Conservation (phyloP, 2,329 filamentous ascomycete species). For the Mollisia scopiformis region DNA sequence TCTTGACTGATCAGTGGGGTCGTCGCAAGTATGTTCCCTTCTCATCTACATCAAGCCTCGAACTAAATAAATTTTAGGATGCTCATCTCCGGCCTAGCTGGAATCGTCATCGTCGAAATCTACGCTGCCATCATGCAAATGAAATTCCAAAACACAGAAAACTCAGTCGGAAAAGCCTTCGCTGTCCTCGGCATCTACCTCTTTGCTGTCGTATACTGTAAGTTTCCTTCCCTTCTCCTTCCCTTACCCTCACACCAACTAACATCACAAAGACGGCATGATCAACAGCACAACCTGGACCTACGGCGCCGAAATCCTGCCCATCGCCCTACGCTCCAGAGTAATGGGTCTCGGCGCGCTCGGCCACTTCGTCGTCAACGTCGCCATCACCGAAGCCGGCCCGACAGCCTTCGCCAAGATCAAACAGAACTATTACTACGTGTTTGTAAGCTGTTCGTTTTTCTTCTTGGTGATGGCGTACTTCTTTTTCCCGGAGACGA, state of each 20-base stretch:
- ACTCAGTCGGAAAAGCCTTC: conserved; percentile 59
- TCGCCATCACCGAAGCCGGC: conserved; percentile 55
- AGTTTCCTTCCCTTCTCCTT: conserved; percentile 27
- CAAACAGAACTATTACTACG: conserved; percentile 62
- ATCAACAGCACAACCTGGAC: conserved; percentile 58
- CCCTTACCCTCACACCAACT: not conserved
- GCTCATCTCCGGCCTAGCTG: conserved; percentile 54
- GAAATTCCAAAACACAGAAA: conserved; percentile 57
- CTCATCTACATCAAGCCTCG: not conserved
- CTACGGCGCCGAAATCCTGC: conserved; percentile 58
- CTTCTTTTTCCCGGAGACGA: conserved; percentile 51
- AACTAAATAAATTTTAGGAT: conserved; percentile 42
- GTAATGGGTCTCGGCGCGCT: conserved; percentile 58
- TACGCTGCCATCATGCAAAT: conserved; percentile 62
- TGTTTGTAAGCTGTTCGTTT: conserved; percentile 55
- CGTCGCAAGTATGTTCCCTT: conserved; percentile 49
- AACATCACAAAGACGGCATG: conserved; percentile 44
- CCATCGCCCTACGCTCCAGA: conserved; percentile 54
- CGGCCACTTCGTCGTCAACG: conserved; percentile 58
- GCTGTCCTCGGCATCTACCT: conserved; percentile 62
- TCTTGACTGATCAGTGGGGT: conserved; percentile 60
- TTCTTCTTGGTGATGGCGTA: conserved; percentile 56
- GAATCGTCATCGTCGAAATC: conserved; percentile 58
- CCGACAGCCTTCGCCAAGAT: conserved; percentile 60
- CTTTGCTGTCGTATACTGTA: conserved; percentile 58